These are phyloP conservation scores for Candida nitratophila DNA, from an alignment of 805 yeast genomes.

Conservation along the genomic window DNA sequence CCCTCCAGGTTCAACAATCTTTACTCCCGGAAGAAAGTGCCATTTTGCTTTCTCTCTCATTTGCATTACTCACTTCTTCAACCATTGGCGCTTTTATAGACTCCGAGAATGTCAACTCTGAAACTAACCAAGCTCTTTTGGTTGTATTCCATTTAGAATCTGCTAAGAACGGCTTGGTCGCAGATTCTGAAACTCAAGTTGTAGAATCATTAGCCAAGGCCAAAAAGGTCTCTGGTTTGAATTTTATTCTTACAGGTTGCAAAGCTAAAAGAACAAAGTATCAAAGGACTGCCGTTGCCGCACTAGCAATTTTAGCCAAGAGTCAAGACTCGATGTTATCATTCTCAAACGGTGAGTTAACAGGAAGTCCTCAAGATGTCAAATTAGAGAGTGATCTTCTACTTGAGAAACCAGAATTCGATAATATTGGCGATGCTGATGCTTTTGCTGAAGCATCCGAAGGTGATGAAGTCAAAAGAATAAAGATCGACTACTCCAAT, in stretches of 20 bases:
- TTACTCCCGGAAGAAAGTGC: slow-evolving; percentile 54
- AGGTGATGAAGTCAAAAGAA: slow-evolving; percentile 30
- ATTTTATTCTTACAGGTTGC: slow-evolving; percentile 75
- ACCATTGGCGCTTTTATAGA: slow-evolving; percentile 27
- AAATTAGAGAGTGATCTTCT: slow-evolving; percentile 69
- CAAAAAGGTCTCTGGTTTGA: slow-evolving; percentile 50
- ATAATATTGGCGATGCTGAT: slow-evolving; percentile 45
- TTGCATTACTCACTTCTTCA: slow-evolving; percentile 30
- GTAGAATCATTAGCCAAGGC: slow-evolving; percentile 49
- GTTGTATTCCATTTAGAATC: slow-evolving; percentile 55
- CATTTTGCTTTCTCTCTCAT: slow-evolving; percentile 33
- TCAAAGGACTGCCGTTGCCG: slow-evolving; percentile 65
- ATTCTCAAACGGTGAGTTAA: slow-evolving; percentile 8
- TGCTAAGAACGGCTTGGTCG: slow-evolving; percentile 56
- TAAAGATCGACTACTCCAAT: slow-evolving; percentile 32
- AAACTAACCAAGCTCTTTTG: slow-evolving; percentile 27
- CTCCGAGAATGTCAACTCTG: slow-evolving; percentile 24
- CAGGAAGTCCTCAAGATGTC: slow-evolving; percentile 45
- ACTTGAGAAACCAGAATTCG: slow-evolving; percentile 68
- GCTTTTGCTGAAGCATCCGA: slow-evolving; percentile 28
- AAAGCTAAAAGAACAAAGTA: slow-evolving; percentile 81
- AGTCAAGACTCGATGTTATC: slow-evolving; percentile 25
- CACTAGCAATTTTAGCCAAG: slow-evolving; percentile 71
- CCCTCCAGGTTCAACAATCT: slow-evolving; percentile 56
- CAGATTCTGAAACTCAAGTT: slow-evolving; percentile 57